These are phyloP conservation scores for Ogataea glucozyma DNA, from an alignment of 805 yeast species.

Conservation along the genomic window DNA sequence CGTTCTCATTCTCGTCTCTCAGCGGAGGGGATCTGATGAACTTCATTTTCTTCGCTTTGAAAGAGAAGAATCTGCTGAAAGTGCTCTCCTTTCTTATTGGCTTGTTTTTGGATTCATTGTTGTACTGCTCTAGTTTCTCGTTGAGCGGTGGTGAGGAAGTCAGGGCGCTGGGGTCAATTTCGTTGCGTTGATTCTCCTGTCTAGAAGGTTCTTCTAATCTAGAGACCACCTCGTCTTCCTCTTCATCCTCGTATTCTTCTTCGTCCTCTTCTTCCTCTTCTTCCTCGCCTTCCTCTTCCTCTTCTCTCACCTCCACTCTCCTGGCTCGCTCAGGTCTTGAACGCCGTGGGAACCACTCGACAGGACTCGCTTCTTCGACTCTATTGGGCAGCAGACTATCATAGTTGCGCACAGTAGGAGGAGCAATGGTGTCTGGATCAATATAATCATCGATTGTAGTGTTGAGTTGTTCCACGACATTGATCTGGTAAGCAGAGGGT, in stretches of 20 bases:
- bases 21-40: conserved; percentile 14
- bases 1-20: conserved; percentile 4
- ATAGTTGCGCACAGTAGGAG: conserved; percentile 25
- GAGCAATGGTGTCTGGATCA: conserved; percentile 10
- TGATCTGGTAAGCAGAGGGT: conserved; percentile 9
- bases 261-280: conserved; percentile 9
- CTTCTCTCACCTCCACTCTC: background rate
- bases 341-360: too few relatives aligned
- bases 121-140: conserved; percentile 4
- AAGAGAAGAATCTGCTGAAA: conserved; percentile 16
- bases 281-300: conserved; percentile 1
- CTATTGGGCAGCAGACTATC: conserved; percentile 10
- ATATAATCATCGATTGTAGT: conserved; percentile 10
- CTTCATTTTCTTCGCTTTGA: conserved; percentile 17
- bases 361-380: background rate
- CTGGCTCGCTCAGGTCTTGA: background rate
- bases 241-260: conserved; percentile 4
- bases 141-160: conserved; percentile 4
- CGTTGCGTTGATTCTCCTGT: too few relatives aligned
- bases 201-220: too few relatives aligned
- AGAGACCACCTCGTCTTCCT: background rate
- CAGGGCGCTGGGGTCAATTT: background rate
- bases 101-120: background rate
- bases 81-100: conserved; percentile 9
- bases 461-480: conserved; percentile 15